Percentiles rank a stretch among this genome's conserved stretches.
Evolutionary conservation across 495 filamentous ascomycete species (phyloP).

Genomic region (Bacidia gigantensis): DNA sequence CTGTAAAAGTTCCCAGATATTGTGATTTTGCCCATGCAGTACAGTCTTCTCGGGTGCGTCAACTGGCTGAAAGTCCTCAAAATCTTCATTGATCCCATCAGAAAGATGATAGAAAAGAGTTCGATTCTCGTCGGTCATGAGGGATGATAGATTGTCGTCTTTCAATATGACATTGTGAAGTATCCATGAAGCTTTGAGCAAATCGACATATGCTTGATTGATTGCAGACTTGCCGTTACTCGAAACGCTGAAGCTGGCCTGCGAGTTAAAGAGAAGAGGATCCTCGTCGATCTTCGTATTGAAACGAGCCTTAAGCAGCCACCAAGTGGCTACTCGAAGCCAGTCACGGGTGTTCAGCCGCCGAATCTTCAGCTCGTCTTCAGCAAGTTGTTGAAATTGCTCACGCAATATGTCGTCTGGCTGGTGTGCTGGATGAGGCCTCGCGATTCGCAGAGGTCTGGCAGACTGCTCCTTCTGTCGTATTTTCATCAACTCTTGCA

Average conservation of each 20-base stretch:
- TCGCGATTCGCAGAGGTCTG: slow-evolving; percentile 24
- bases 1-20: slow-evolving; percentile 29
- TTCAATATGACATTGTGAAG: slow-evolving; percentile 27
- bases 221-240: slow-evolving; percentile 16
- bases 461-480: slow-evolving; percentile 21
- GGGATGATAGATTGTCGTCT: slow-evolving; percentile 18
- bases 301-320: slow-evolving; percentile 29
- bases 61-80: slow-evolving; percentile 22
- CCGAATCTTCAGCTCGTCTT: slow-evolving; percentile 20
- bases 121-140: slow-evolving; percentile 27
- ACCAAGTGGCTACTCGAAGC: slow-evolving; percentile 32
- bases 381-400: slow-evolving; percentile 18
- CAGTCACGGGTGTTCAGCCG: slow-evolving; percentile 25
- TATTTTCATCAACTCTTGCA: slow-evolving; percentile 23
- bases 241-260: slow-evolving; percentile 22
- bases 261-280: slow-evolving; percentile 17
- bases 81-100: slow-evolving; percentile 26
- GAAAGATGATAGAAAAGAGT: slow-evolving; percentile 30
- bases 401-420: slow-evolving; percentile 19
- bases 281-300: slow-evolving; percentile 13
- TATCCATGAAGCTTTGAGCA: slow-evolving; percentile 33
- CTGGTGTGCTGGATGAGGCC: slow-evolving; percentile 22
- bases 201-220: slow-evolving; percentile 29
- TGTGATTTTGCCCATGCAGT: slow-evolving; percentile 22
- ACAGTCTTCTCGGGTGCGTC: slow-evolving; percentile 22